These are phyloP conservation scores for Vitellaria paradoxa DNA, from an alignment of 179 eudicot genomes.

Conservation along the genomic window DNA sequence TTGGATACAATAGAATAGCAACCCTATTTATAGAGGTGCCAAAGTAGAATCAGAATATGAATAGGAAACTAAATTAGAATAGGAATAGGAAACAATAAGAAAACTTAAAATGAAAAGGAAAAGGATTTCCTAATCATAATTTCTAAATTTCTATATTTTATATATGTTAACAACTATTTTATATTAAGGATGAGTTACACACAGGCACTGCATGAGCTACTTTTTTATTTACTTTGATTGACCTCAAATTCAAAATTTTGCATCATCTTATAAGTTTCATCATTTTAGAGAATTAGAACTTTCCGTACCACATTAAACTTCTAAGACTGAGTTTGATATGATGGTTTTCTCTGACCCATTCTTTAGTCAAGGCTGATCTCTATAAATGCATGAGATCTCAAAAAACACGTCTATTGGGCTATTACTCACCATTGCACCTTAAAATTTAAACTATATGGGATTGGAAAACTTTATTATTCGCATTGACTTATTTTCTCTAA, in stretches of 20 bases:
- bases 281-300: background rate
- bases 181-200: background rate
- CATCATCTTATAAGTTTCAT: background rate
- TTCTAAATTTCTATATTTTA: too few species aligned
- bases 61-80: too few species aligned
- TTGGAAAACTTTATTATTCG: too few species aligned
- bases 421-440: too few species aligned
- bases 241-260: conserved; percentile 8
- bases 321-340: background rate
- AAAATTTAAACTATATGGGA: background rate
- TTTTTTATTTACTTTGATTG: background rate
- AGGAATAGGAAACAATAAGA: too few species aligned
- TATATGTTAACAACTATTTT: too few species aligned
- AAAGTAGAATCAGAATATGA: too few species aligned
- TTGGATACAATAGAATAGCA: too few species aligned
- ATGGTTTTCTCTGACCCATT: background rate
- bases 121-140: too few species aligned
- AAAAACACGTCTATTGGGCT: background rate
- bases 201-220: background rate
- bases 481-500: too few species aligned
- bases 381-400: background rate
- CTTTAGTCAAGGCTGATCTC: background rate
- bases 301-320: background rate
- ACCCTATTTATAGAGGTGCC: too few species aligned
- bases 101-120: too few species aligned